Evolutionary conservation across 2,329 filamentous ascomycete species (phyloP).

Genomic region (Hymenoscyphus repandus): DNA sequence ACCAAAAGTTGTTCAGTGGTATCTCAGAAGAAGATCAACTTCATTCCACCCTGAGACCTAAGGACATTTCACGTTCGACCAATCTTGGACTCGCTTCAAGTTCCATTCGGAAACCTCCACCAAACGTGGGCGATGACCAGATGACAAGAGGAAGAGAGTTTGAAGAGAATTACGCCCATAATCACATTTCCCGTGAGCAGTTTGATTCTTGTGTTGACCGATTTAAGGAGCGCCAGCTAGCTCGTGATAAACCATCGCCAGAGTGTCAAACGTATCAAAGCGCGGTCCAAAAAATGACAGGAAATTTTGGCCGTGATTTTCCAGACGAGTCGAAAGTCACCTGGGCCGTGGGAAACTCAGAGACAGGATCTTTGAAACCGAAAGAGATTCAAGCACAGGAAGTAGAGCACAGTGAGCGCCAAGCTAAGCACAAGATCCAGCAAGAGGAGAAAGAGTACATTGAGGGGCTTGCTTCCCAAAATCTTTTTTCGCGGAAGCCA

Average conservation of each 20-base stretch:
- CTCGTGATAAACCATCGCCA: neutral
- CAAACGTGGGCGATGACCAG: too few species aligned
- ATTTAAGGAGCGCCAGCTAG: neutral
- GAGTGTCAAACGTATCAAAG: neutral
- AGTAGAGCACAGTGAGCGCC: neutral
- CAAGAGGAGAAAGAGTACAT: constrained; percentile 24
- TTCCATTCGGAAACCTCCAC: too few species aligned
- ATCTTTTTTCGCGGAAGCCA: constrained; percentile 19
- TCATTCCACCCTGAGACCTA: too few species aligned
- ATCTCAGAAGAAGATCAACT: neutral
- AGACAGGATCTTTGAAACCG: constrained; percentile 15
- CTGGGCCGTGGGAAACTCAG: constrained; percentile 33
- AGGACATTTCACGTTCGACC: too few species aligned
- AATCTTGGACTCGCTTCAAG: too few species aligned
- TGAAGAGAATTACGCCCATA: too few species aligned
- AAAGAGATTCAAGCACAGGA: constrained; percentile 13
- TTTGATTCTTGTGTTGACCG: neutral
- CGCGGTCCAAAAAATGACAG: constrained; percentile 33
- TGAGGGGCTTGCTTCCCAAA: constrained; percentile 16
- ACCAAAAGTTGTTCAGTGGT: neutral
- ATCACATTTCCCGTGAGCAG: too few species aligned
- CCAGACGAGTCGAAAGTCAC: constrained; percentile 44
- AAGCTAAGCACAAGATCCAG: constrained; percentile 17
- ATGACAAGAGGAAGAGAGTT: too few species aligned
- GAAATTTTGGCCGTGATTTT: constrained; percentile 47